Conservation (phyloP, 257 asterid species). For the Handroanthus guayacan region DNA sequence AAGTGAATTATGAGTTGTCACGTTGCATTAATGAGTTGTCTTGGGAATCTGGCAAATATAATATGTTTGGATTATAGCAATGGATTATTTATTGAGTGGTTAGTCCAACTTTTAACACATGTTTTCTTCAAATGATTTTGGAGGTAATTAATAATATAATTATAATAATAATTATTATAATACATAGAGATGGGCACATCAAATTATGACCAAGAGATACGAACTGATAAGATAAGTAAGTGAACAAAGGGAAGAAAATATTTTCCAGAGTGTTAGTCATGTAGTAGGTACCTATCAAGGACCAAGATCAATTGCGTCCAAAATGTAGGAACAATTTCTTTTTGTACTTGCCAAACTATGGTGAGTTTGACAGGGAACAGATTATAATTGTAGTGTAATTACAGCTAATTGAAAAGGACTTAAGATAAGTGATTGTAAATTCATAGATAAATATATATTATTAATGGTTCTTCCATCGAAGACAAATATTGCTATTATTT, state of each 20-base stretch:
- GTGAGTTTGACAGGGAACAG: not conserved
- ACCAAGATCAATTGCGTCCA: not conserved
- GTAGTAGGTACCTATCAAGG: not conserved
- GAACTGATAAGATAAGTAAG: not conserved
- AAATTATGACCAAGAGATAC: not conserved
- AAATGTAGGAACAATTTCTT: not conserved
- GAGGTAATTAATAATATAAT: not conserved
- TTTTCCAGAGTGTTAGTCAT: too few species aligned
- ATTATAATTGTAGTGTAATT: not conserved
- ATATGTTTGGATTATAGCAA: not conserved
- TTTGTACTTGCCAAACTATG: not conserved
- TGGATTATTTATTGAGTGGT: not conserved
- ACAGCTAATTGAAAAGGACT: not conserved
- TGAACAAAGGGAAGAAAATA: not conserved
- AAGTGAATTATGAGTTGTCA: too few species aligned
- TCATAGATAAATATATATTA: too few species aligned
- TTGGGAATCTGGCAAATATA: not conserved
- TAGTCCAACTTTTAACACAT: slow-evolving; percentile 7
- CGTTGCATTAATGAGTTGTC: slow-evolving; percentile 19
- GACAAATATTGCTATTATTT: too few species aligned
- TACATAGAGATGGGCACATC: not conserved
- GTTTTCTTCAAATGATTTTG: slow-evolving; percentile 31
- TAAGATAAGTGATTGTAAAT: too few species aligned
- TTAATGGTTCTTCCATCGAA: too few species aligned
- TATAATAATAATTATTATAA: not conserved